Evolutionary conservation across 768 basidiomycete genomes (phyloP).

Genomic region (Mrakia frigida): DNA sequence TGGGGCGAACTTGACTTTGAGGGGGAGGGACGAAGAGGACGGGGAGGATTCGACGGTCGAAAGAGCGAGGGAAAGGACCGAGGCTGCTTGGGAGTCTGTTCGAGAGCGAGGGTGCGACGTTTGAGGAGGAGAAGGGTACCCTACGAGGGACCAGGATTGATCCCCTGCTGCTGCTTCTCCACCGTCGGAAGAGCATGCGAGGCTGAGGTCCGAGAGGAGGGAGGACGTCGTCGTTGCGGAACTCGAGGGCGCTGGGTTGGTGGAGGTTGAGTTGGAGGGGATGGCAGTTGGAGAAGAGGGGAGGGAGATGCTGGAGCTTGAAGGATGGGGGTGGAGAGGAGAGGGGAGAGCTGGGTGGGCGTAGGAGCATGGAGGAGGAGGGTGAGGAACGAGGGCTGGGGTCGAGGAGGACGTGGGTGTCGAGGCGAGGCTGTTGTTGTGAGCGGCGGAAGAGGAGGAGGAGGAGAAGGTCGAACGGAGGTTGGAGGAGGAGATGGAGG

Average conservation of each 20-base stretch:
- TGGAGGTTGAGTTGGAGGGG: neutral
- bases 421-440: neutral
- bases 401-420: neutral
- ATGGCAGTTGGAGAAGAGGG: neutral
- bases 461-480: neutral
- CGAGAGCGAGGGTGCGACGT: neutral
- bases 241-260: neutral
- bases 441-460: neutral
- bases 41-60: neutral
- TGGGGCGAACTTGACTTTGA: neutral
- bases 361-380: neutral
- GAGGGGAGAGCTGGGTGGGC: neutral
- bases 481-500: constrained; percentile 1
- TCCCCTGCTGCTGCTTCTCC: neutral
- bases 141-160: neutral
- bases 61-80: neutral
- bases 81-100: neutral
- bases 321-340: neutral
- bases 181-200: no score
- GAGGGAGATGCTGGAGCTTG: neutral
- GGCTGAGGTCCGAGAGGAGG: neutral
- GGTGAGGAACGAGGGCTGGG: neutral
- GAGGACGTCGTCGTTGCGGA: neutral
- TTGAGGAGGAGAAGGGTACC: neutral
- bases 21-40: neutral